Percentiles rank a stretch among this genome's conserved stretches.
Evolutionary conservation across 1,284 basidiomycete species (phyloP).

Genomic region (Ceratobasidium papillatum): DNA sequence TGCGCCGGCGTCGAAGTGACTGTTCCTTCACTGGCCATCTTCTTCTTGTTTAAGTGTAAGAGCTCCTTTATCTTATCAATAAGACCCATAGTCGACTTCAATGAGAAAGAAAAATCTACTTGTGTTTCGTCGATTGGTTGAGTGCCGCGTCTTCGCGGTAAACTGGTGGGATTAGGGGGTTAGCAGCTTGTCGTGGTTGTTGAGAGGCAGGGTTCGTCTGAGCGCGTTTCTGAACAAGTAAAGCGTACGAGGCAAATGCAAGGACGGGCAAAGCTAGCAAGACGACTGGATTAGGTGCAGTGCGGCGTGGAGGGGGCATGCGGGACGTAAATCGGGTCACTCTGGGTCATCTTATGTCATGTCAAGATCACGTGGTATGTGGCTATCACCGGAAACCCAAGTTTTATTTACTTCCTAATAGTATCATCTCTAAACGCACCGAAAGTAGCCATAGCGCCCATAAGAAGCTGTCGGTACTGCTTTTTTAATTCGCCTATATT

Average conservation of each 20-base stretch:
- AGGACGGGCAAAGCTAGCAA: constrained; percentile 64
- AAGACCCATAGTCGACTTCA: constrained; percentile 55
- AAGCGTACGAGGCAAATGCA: constrained; percentile 66
- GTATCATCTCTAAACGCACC: too few species aligned
- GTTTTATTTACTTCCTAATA: background rate
- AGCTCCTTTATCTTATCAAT: constrained; percentile 62
- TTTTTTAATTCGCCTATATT: too few species aligned
- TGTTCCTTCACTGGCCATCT: constrained; percentile 9
- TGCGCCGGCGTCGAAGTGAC: constrained; percentile 31
- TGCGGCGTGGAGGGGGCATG: constrained; percentile 58
- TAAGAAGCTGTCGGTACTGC: too few species aligned
- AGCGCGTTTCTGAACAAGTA: constrained; percentile 65
- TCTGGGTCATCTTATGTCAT: constrained; percentile 32
- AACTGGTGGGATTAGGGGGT: constrained; percentile 70
- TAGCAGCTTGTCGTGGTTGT: constrained; percentile 68
- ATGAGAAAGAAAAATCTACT: background rate
- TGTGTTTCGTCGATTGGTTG: background rate
- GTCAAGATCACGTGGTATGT: constrained; percentile 14
- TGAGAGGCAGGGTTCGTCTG: constrained; percentile 66
- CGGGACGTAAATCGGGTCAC: background rate
- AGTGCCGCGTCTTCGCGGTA: constrained; percentile 51
- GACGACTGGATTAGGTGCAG: constrained; percentile 68
- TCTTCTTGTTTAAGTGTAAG: constrained; percentile 52
- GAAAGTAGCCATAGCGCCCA: too few species aligned
- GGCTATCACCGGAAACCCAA: background rate